Percentiles rank a stretch among this genome's conserved stretches.
Evolutionary conservation across 257 asterid species (phyloP).

Genomic region (Linderniella brevidens): DNA sequence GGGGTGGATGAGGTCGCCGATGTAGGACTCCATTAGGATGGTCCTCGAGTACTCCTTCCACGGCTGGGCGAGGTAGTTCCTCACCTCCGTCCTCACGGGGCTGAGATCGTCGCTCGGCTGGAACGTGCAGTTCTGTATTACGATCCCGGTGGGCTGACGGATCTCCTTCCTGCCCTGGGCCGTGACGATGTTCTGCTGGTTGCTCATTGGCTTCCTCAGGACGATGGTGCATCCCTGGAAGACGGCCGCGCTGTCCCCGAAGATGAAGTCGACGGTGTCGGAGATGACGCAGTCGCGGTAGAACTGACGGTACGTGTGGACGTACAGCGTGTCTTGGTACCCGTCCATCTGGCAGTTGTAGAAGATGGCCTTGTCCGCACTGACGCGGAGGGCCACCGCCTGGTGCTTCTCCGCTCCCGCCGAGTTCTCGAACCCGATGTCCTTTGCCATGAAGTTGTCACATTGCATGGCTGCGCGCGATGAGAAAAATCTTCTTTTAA

Average conservation of each 20-base stretch:
- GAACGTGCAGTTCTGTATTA: conserved; percentile 60
- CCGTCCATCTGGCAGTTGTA: conserved; percentile 70
- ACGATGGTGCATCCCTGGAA: conserved; percentile 58
- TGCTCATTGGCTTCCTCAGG: conserved; percentile 46
- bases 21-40: conserved; percentile 46
- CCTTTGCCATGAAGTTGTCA: conserved; percentile 55
- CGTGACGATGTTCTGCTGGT: conserved; percentile 55
- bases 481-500: no score
- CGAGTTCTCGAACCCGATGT: conserved; percentile 64
- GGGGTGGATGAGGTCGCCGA: conserved; percentile 47
- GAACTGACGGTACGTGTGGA: conserved; percentile 69
- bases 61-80: conserved; percentile 57
- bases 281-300: conserved; percentile 52
- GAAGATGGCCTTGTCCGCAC: conserved; percentile 52
- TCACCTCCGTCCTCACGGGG: conserved; percentile 19
- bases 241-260: conserved; percentile 63
- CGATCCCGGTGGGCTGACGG: conserved; percentile 60
- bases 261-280: conserved; percentile 74
- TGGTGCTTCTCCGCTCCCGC: conserved; percentile 75
- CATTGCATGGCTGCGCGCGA: conserved; percentile 35
- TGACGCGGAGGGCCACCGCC: conserved; percentile 72
- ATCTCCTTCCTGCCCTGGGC: conserved; percentile 75
- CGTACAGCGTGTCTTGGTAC: conserved; percentile 71
- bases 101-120: conserved; percentile 28
- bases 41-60: conserved; percentile 78